Evolutionary conservation across 192 early-diverging fungal genomes (phyloP), one percentile per base, ranked within the genome.

Genomic region (Geranomyces variabilis): DNA sequence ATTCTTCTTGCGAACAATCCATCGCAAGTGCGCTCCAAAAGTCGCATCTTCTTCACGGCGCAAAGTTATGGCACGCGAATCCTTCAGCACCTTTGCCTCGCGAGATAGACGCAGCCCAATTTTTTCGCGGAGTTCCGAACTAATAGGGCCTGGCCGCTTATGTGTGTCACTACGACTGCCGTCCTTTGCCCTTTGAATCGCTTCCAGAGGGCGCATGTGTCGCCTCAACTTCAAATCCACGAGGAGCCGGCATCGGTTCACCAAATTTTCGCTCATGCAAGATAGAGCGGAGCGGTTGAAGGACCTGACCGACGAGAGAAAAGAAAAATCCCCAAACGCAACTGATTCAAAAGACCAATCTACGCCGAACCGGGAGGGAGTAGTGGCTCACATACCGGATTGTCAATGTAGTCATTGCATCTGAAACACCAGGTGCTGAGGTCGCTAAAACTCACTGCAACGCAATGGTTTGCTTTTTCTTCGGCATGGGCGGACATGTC

Each of bases 341-440:
- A 19, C 46, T 19, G 46, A 47, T n/a, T n/a, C n/a, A 47, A 47
- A 47, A 47, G 19, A 19, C 46, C 10, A 10, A 47, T 19, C 10
- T 19, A 47, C 10, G 46, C 19, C 19, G 46, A 47, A 47, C 12
- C 12, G 46, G 10, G 46, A 19, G 46, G 19, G 19, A 47, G 10
- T 47, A 13, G 46, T n/a, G n/a, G n/a, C n/a, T n/a, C 46, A 47
- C 10, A 47, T 29, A 60, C 58, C 30, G 22, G 58, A 33, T 26
- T 60, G 28, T 60, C 58, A 33, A 60, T 33, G 31, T 60, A 60
- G 30, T 60, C 58, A 7, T 33, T 60, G 58, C 58, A 60, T 5
- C 17, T 29, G 17, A 26, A 31, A 17, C 58, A 60, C 58, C 58
- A 60, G 4, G 58, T 26, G 8, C 22, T 26, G 17, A 60, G 58